Evolutionary conservation across 2,329 filamentous ascomycete genomes (phyloP).

Genomic region (Ramichloridium luteum): DNA sequence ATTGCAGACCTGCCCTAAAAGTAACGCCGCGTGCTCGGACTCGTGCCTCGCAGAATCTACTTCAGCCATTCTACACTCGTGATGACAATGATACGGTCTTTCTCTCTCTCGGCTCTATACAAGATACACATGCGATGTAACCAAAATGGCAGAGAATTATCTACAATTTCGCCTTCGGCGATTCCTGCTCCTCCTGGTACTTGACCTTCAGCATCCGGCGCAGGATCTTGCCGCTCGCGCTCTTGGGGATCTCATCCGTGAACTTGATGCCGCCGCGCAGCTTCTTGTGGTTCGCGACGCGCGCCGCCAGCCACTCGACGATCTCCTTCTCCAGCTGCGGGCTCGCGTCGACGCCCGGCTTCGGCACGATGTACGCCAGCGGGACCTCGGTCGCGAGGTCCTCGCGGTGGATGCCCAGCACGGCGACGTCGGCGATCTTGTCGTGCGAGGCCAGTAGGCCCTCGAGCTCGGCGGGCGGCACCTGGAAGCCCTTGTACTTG

Average conservation of each 20-base stretch:
- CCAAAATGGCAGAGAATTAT: too few species aligned
- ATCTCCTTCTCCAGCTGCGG: conserved; percentile 36
- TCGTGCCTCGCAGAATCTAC: too few species aligned
- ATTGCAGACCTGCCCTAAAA: too few species aligned
- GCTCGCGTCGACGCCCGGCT: conserved; percentile 17
- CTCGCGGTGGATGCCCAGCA: conserved; percentile 42
- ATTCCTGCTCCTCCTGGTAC: conserved; percentile 23
- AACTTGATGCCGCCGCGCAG: conserved; percentile 45
- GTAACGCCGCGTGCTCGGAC: too few species aligned
- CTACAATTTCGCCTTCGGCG: not conserved
- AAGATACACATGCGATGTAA: too few species aligned
- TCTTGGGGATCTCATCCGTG: conserved; percentile 58
- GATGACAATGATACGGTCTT: too few species aligned
- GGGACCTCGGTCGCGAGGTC: conserved; percentile 42
- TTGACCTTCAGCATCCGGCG: conserved; percentile 45
- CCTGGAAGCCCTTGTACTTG: conserved; percentile 40
- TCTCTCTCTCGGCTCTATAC: too few species aligned
- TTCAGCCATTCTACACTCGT: not conserved
- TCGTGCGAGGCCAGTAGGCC: conserved; percentile 36
- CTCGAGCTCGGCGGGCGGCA: conserved; percentile 35
- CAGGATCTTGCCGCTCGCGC: conserved; percentile 62
- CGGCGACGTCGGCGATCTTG: conserved; percentile 45
- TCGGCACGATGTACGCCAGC: conserved; percentile 45
- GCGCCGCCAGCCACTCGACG: conserved; percentile 48
- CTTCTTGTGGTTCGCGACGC: conserved; percentile 54